phyloP scores from a whole-genome alignment of 306 rosid species.

The Prunus dulcis region DNA sequence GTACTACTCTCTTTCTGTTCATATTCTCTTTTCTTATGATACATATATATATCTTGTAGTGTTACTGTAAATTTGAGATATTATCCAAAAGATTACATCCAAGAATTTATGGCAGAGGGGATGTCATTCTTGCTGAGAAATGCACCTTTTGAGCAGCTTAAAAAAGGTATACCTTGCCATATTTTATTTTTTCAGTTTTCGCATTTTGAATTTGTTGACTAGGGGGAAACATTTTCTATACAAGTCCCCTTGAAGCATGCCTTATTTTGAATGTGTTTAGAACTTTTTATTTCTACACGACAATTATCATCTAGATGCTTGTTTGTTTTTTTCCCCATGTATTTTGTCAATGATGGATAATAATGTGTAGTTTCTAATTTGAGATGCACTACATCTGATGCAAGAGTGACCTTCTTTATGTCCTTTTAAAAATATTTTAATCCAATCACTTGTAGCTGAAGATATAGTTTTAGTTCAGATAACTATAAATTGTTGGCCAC shows the following conservation, averaged over 20 bases:
- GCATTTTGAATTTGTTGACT: background rate
- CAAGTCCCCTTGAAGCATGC: background rate
- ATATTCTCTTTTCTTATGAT: background rate
- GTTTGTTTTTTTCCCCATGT: background rate
- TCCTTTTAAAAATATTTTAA: background rate
- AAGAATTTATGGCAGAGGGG: conserved; percentile 79
- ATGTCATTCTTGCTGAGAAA: conserved; percentile 75
- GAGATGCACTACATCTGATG: background rate
- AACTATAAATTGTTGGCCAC: background rate
- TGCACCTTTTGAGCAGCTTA: conserved; percentile 68
- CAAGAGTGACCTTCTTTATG: background rate
- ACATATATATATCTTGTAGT: conserved; percentile 36
- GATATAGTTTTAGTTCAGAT: background rate
- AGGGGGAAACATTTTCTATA: background rate
- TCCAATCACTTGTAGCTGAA: background rate
- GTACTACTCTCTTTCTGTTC: background rate
- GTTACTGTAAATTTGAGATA: conserved; percentile 64
- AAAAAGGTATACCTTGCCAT: conserved; percentile 52
- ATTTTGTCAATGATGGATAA: background rate
- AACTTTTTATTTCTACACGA: background rate
- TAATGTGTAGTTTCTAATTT: background rate
- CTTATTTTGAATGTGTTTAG: no score
- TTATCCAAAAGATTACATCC: conserved; percentile 75
- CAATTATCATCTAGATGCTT: background rate
- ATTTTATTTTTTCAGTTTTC: background rate